Evolutionary conservation across 192 early-diverging fungal species (phyloP).

Genomic region (Rhizoclosmatium globosum): DNA sequence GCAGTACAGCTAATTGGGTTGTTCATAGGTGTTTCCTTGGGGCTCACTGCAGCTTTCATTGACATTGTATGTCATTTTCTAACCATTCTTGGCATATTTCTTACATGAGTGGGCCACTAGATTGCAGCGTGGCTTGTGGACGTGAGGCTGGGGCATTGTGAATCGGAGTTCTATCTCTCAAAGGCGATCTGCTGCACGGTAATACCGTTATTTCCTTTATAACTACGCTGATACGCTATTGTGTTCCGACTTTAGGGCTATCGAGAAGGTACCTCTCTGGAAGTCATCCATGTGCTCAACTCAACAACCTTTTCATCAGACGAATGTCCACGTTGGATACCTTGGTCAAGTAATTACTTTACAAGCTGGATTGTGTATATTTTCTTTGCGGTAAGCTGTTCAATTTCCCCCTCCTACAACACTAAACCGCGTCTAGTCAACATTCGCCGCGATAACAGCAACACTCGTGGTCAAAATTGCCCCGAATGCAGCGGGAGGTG

Average conservation of each 20-base stretch:
- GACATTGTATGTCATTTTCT: slow-evolving; percentile 70
- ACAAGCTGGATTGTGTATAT: slow-evolving; percentile 87
- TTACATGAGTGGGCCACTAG: slow-evolving; percentile 1
- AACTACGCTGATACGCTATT: neutral
- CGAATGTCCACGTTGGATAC: slow-evolving; percentile 75
- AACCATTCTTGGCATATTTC: slow-evolving; percentile 9
- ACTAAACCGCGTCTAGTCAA: slow-evolving; percentile 50
- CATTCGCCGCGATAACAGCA: slow-evolving; percentile 77
- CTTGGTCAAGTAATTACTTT: slow-evolving; percentile 74
- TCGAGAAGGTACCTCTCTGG: neutral
- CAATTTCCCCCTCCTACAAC: slow-evolving; percentile 31
- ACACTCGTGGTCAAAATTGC: slow-evolving; percentile 79
- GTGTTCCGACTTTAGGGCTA: slow-evolving; percentile 1
- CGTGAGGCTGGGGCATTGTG: slow-evolving; percentile 85
- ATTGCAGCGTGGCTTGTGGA: slow-evolving; percentile 88
- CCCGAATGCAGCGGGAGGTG: slow-evolving; percentile 94
- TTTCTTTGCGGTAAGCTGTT: slow-evolving; percentile 55
- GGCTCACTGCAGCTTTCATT: slow-evolving; percentile 86
- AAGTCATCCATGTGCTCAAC: too few relatives aligned
- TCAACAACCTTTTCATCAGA: slow-evolving; percentile 37
- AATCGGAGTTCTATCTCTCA: slow-evolving; percentile 86
- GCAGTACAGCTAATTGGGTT: slow-evolving; percentile 81
- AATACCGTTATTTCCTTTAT: slow-evolving; percentile 23
- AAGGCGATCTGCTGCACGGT: slow-evolving; percentile 88
- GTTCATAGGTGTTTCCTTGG: slow-evolving; percentile 62